These are phyloP conservation scores for Hyaloperonospora arabidopsidis DNA, from an alignment of 352 stramenopile genomes.

Conservation along the genomic window DNA sequence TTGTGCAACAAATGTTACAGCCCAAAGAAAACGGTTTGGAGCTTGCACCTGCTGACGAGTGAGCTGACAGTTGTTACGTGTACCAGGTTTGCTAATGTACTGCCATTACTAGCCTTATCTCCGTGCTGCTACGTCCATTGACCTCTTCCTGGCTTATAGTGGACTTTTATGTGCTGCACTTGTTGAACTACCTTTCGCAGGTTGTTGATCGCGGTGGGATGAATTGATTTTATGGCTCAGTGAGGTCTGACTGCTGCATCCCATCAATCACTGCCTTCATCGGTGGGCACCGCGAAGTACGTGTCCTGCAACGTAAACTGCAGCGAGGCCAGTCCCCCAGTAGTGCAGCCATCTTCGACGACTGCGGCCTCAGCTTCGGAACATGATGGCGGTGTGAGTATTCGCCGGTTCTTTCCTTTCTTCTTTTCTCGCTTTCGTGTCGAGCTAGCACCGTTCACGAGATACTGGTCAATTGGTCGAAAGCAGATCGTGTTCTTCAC, in stretches of 20 bases:
- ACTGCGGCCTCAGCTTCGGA: slow-evolving; percentile 20
- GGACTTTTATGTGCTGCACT: slow-evolving; percentile 14
- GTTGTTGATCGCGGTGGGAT: too few species aligned
- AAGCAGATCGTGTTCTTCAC: slow-evolving; percentile 35
- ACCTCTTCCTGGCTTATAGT: too few species aligned
- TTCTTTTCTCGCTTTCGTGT: slow-evolving; percentile 36
- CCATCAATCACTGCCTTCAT: slow-evolving; percentile 25
- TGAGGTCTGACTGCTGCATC: slow-evolving; percentile 12
- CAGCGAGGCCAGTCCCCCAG: slow-evolving; percentile 29
- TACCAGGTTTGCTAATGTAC: slow-evolving; percentile 28
- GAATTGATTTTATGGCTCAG: slow-evolving; percentile 3
- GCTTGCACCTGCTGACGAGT: slow-evolving; percentile 28
- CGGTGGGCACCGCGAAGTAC: slow-evolving; percentile 58
- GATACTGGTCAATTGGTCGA: slow-evolving; percentile 17
- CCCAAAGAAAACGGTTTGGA: slow-evolving; percentile 73
- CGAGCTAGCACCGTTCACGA: slow-evolving; percentile 16
- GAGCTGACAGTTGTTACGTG: slow-evolving; percentile 1
- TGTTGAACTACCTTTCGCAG: slow-evolving; percentile 8
- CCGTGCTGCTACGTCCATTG: too few species aligned
- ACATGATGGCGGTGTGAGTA: slow-evolving; percentile 12
- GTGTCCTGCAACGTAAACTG: slow-evolving; percentile 80
- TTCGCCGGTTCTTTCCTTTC: slow-evolving; percentile 24
- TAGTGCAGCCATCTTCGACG: slow-evolving; percentile 17
- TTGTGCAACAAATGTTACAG: slow-evolving; percentile 80
- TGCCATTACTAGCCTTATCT: too few species aligned